Conservation (phyloP, 805 yeast species). For the Dipodascopsis tothii region DNA sequence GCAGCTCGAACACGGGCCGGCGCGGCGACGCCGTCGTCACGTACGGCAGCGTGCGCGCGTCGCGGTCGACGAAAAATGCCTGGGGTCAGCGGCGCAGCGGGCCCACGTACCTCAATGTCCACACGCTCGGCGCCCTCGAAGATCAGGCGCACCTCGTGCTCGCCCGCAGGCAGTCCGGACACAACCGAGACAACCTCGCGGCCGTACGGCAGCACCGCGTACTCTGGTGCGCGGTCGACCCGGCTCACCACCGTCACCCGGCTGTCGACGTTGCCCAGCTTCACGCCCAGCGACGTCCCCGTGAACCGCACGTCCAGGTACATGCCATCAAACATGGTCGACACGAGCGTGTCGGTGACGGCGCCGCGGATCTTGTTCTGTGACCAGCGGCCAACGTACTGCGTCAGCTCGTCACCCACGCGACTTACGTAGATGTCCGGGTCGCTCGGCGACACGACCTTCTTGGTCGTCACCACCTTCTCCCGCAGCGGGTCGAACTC, state of each 20-base stretch:
- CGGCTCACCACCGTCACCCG: conserved; percentile 12
- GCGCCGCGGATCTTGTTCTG: conserved; percentile 19
- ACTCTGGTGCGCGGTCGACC: conserved; percentile 7
- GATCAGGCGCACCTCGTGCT: conserved; percentile 15
- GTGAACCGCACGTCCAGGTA: conserved; percentile 18
- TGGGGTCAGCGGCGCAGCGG: neutral
- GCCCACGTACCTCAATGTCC: conserved; percentile 11
- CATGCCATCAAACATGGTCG: conserved; percentile 15
- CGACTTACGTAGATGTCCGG: conserved; percentile 2
- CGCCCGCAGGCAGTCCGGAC: conserved; percentile 3
- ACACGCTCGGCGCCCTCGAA: conserved; percentile 12
- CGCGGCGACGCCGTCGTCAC: neutral
- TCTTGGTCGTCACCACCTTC: conserved; percentile 4
- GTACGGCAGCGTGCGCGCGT: neutral
- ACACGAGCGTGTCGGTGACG: conserved; percentile 13
- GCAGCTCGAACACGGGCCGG: conserved; percentile 11
- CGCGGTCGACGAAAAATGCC: conserved; percentile 17
- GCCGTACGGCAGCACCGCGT: conserved; percentile 17
- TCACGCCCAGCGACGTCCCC: conserved; percentile 21
- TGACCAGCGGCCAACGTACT: conserved; percentile 20
- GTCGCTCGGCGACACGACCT: conserved; percentile 10
- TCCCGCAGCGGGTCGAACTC: conserved; percentile 18
- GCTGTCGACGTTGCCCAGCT: conserved; percentile 17
- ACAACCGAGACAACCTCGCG: conserved; percentile 17
- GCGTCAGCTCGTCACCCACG: neutral